Base-by-base conservation (phyloP, 2,329 filamentous ascomycete genomes). In the Botrytis paeoniae region DNA sequence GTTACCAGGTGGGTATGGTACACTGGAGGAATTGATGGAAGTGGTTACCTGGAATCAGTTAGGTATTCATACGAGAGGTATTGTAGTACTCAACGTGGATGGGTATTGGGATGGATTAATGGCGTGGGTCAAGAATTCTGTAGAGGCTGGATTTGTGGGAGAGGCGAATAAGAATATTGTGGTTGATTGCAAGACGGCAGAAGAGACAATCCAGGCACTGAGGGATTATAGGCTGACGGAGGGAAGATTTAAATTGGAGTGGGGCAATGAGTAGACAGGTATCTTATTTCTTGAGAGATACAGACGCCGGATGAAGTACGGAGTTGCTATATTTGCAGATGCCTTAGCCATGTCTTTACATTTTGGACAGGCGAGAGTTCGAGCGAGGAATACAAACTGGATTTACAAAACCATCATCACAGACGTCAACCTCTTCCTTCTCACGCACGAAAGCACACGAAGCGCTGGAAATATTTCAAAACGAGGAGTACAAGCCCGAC, bases 21-120 rank as follows among this genome's bases (percentile, higher is more conserved):
- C 96, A 3, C 88, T 98, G 81, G 96, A 99, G 85, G 96, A 99
- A 86, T 87, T 99, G 81, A 94, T 97, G 83, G 93, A 97, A 84
- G 89, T 93, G 3, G 91, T 90, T 39, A 97, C 93, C 18, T 99
- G 96, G 95, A 98, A 98, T 82, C 96, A 98, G 84, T 84, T 99
- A 68, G 95, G 96, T 1, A 98, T 99, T 77, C 96, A 98, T 83
- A 87, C 86, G 78, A 86, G 88, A 68, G 93, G 92, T 5, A 90
- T 98, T 63, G 90, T 95, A 71, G 85, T 98, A 66, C 89, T 93
- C 77, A 98, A 98, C 82, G 87, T 98, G 39, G 90, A 95, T 71
- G 94, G 94, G 0, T 98, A 97, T 83, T 99, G 95, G 89, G 92
- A 97, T 82, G 94, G 94, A 0, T 84, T 99, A 75, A 82, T 98